A percentile compares a stretch with the other conserved stretches of the same genome.
These are phyloP conservation scores for Syzygium grande DNA, from an alignment of 345 rosid species.

Conservation along the genomic window DNA sequence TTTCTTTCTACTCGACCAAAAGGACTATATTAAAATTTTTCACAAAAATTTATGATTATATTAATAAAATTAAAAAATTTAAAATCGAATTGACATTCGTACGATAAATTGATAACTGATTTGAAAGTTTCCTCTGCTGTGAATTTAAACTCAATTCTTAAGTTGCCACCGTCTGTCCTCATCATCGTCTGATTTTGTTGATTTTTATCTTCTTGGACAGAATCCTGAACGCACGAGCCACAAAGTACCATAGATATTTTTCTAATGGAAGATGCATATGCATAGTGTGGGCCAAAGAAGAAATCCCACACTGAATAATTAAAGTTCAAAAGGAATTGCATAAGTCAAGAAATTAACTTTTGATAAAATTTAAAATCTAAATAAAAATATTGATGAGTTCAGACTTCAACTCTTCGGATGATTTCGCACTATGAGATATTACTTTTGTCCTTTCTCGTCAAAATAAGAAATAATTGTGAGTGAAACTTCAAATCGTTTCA, in stretches of 20 bases:
- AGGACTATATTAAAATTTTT: neutral
- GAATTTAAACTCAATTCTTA: neutral
- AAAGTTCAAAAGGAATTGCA: neutral
- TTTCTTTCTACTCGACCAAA: accelerated
- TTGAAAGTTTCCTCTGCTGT: neutral
- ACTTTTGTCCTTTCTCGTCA: neutral
- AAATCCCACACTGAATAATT: neutral
- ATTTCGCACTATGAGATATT: neutral
- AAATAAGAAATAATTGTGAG: neutral
- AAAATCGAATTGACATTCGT: neutral
- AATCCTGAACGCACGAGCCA: neutral
- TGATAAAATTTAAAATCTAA: neutral
- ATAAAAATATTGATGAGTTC: neutral
- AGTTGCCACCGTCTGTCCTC: neutral
- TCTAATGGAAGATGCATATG: neutral
- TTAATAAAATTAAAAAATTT: neutral
- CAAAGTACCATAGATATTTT: neutral
- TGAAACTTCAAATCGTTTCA: neutral
- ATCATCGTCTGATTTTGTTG: neutral
- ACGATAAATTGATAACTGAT: neutral
- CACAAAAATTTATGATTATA: neutral
- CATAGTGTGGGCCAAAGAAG: neutral
- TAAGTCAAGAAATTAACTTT: neutral
- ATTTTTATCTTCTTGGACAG: neutral
- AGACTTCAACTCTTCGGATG: neutral